Evolutionary conservation across 345 rosid genomes (phyloP).

Genomic region (Salix dunnii): DNA sequence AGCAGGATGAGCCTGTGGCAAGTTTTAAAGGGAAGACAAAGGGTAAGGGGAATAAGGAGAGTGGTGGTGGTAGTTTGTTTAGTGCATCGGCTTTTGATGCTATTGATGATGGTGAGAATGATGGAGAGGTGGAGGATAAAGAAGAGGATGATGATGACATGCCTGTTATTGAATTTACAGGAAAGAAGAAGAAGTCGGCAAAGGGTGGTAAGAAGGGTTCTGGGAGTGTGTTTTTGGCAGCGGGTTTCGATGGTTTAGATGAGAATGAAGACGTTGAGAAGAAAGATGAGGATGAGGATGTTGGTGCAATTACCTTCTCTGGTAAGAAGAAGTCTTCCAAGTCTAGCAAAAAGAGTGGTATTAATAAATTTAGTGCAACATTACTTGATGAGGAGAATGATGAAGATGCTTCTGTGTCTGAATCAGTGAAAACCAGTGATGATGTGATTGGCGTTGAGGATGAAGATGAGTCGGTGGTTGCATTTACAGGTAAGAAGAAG

Average conservation of each 20-base stretch:
- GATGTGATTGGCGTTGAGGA: slow-evolving; percentile 23
- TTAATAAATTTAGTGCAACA: slow-evolving; percentile 45
- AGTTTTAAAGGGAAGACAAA: slow-evolving; percentile 49
- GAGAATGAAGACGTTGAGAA: slow-evolving; percentile 27
- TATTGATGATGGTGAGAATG: slow-evolving; percentile 39
- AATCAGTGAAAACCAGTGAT: slow-evolving; percentile 20
- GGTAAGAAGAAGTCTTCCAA: slow-evolving; percentile 83
- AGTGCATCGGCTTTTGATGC: slow-evolving; percentile 47
- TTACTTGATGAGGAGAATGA: slow-evolving; percentile 53
- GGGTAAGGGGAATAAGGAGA: slow-evolving; percentile 33
- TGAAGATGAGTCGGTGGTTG: slow-evolving; percentile 35
- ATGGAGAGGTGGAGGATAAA: slow-evolving; percentile 32
- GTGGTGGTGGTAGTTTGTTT: slow-evolving; percentile 39
- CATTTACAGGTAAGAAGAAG: slow-evolving; percentile 65
- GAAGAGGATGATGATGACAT: slow-evolving; percentile 36
- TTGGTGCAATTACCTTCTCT: slow-evolving; percentile 39
- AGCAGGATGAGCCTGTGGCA: slow-evolving; percentile 35
- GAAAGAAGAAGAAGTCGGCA: slow-evolving; percentile 46
- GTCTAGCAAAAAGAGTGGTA: slow-evolving; percentile 49
- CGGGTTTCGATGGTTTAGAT: slow-evolving; percentile 35
- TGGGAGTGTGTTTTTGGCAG: slow-evolving; percentile 18
- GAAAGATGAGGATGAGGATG: slow-evolving; percentile 33
- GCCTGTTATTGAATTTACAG: slow-evolving; percentile 36
- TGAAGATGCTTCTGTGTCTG: slow-evolving; percentile 35
- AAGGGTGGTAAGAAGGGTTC: slow-evolving; percentile 38